Conservation (phyloP, 169 alveolate species). For the Babesia gibsoni region DNA sequence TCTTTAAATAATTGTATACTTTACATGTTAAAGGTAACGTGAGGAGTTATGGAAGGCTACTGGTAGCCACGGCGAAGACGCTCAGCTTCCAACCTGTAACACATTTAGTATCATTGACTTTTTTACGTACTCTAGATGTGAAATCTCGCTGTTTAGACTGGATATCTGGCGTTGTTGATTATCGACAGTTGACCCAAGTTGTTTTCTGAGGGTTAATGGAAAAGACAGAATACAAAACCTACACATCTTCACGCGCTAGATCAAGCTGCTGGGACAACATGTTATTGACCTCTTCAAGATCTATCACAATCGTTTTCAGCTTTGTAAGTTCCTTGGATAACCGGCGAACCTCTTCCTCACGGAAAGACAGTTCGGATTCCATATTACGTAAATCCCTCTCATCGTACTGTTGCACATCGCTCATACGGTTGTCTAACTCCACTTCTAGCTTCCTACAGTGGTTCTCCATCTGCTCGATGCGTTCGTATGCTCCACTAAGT, state of each 20-base stretch:
- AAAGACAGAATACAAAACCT: background rate
- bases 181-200: constrained; percentile 19
- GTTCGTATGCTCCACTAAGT: constrained; percentile 3
- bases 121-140: constrained; percentile 9
- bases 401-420: background rate
- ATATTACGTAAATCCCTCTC: constrained; percentile 6
- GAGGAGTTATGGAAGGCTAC: background rate
- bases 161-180: constrained; percentile 32
- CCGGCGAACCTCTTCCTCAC: constrained; percentile 28
- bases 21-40: too few species aligned
- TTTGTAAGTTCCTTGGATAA: constrained; percentile 19
- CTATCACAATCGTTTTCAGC: constrained; percentile 31
- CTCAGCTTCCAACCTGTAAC: constrained; percentile 30
- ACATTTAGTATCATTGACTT: background rate
- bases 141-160: constrained; percentile 15
- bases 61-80: constrained; percentile 30
- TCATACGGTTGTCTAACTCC: constrained; percentile 8
- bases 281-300: constrained; percentile 40
- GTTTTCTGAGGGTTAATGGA: background rate
- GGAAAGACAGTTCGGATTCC: constrained; percentile 3
- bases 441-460: constrained; percentile 42
- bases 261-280: constrained; percentile 21
- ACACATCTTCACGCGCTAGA: constrained; percentile 9
- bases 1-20: background rate
- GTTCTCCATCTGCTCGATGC: constrained; percentile 17